Evolutionary conservation across 768 basidiomycete genomes (phyloP), one percentile per base, ranked within the genome.

Genomic region (Mycena amicta): DNA sequence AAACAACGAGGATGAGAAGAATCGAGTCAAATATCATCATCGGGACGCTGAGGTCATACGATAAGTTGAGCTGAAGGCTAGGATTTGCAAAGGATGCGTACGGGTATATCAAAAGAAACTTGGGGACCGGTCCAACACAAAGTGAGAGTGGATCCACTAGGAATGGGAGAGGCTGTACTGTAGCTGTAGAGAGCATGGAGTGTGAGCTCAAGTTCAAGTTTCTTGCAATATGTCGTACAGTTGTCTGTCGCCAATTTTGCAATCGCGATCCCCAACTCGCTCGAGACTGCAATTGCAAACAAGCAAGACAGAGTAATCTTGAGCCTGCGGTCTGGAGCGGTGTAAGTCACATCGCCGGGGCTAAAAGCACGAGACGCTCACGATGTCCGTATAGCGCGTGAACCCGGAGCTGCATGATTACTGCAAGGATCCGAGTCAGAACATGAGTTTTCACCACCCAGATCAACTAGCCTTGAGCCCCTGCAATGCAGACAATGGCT

Each of bases 351-450:
- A 15, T 37, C 33, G 8, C 12, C 30, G 39, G 20, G 12, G 3
- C 5, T 23, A 2, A 33, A 20, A 33, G 5, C 37, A 4, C 28
- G 5, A 11, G 15, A 40, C 13, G 3, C 52, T 49, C n/a, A 58
- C 57, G 28, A 3, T 58, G 57, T 6, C 51, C 57, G 33, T 53
- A 58, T 1, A 58, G 30, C 0, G 52, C 57, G 39, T 58, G 57
- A 18, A 58, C 57, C 4, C 57, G 57, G 16, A 52, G 50, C 27
- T 58, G 57, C 57, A 58, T 58, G 41, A 58, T 47, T 5, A 58
- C 57, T 58, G n/a, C 4, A 20, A 3, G 33, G 12, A 2, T 4
- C 1, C n/a, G n/a, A n/a, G n/a, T n/a, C n/a, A n/a, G n/a, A 2
- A 8, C 2, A 31, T 13, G 41, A 1, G 20, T n/a, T n/a, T 15